Conservation (phyloP, 257 asterid species). For the Cynanchum wilfordii region DNA sequence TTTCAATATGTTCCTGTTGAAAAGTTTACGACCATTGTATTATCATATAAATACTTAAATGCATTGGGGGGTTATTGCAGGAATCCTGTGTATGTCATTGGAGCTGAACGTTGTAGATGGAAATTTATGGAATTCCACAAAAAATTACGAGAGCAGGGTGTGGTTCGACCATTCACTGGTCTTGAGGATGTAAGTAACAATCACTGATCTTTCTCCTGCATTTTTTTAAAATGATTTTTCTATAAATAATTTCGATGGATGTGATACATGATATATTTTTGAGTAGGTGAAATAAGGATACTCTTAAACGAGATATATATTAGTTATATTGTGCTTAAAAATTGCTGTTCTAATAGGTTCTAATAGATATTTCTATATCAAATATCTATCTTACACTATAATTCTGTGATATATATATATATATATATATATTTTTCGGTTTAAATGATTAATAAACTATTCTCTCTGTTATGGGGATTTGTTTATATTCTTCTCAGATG, state of each 20-base stretch:
- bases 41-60: not conserved
- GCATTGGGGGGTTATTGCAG: conserved; percentile 35
- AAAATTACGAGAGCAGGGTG: conserved; percentile 69
- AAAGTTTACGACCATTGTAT: not conserved
- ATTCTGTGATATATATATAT: no score
- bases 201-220: not conserved
- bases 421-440: no score
- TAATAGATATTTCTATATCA: not conserved
- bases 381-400: no score
- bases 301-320: not conserved
- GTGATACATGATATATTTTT: no score
- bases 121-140: conserved; percentile 80
- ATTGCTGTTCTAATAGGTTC: not conserved
- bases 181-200: conserved; percentile 84
- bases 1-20: conserved; percentile 5
- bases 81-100: conserved; percentile 92
- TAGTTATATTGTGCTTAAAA: not conserved
- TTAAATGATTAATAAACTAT: not conserved
- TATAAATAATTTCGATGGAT: no score
- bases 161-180: conserved; percentile 93
- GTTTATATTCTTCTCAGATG: conserved; percentile 42
- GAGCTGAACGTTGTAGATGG: conserved; percentile 88
- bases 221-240: no score
- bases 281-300: no score
- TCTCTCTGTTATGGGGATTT: not conserved